Percentiles rank a stretch among this genome's conserved stretches.
These are phyloP conservation scores for Eimeria necatrix DNA, from an alignment of 169 alveolate genomes.

Conservation along the genomic window DNA sequence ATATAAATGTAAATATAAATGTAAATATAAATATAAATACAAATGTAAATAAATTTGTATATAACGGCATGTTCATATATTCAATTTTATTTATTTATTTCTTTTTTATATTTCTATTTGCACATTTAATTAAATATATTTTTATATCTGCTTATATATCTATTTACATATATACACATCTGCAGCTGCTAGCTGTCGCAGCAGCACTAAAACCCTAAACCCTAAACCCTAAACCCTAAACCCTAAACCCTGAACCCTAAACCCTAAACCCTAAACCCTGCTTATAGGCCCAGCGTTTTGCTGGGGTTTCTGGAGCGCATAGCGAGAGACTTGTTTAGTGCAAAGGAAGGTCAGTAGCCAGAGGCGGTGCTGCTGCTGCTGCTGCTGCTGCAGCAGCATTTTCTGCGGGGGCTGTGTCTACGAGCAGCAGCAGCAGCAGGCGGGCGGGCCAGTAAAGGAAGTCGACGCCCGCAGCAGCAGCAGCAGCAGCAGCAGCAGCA, in stretches of 20 bases:
- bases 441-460: not conserved
- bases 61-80: not conserved
- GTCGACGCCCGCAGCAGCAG: not conserved
- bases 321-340: not conserved
- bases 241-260: slow-evolving; percentile 27
- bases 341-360: not conserved
- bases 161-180: not conserved
- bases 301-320: not conserved
- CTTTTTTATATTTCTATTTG: not conserved
- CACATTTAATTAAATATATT: not conserved
- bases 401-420: not conserved
- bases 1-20: too few relatives aligned
- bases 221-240: slow-evolving; percentile 24
- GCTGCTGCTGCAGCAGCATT: not conserved
- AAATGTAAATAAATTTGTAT: not conserved
- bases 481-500: not conserved
- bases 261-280: not conserved
- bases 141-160: not conserved
- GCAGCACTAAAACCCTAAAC: not conserved
- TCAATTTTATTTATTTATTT: not conserved
- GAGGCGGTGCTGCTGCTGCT: not conserved
- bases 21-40: not conserved
- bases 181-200: not conserved
- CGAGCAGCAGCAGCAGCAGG: slow-evolving; percentile 16
- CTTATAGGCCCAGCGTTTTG: not conserved